phyloP scores from a whole-genome alignment of 345 rosid genomes.

The Eucalyptus urophylla region DNA sequence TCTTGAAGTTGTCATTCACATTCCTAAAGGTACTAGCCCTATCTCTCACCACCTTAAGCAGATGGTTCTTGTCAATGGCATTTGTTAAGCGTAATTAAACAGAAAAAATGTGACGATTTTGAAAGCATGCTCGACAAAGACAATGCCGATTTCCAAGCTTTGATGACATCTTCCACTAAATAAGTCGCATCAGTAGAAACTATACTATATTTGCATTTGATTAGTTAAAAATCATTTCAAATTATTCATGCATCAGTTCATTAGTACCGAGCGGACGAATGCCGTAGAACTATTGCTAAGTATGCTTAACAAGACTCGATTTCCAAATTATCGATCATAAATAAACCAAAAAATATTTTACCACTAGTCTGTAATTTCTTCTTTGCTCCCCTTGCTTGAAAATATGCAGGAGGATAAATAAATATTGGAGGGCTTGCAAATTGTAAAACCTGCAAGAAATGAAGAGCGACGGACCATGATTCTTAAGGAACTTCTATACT shows the following conservation, averaged over 20 bases:
- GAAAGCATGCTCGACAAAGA: not conserved
- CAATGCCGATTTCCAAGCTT: not conserved
- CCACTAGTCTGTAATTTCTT: not conserved
- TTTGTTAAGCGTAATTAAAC: not conserved
- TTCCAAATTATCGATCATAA: not conserved
- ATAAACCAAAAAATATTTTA: rapidly evolving
- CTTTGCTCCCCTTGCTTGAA: not conserved
- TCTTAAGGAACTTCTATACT: not conserved
- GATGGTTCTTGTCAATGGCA: not conserved
- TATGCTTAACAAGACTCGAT: not conserved
- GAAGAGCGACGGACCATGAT: not conserved
- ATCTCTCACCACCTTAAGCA: too few species aligned
- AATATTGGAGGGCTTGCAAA: not conserved
- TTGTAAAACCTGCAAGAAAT: not conserved
- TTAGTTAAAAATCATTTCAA: too few species aligned
- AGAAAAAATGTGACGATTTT: not conserved
- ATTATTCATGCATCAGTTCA: too few species aligned
- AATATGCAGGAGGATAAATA: not conserved
- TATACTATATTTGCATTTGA: not conserved
- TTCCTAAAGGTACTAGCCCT: too few species aligned
- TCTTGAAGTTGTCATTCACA: too few species aligned
- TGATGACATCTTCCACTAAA: not conserved
- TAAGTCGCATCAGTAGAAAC: not conserved
- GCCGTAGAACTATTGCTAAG: not conserved
- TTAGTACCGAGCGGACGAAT: not conserved